phyloP scores from a whole-genome alignment of 345 rosid genomes.

The Mercurialis annua region DNA sequence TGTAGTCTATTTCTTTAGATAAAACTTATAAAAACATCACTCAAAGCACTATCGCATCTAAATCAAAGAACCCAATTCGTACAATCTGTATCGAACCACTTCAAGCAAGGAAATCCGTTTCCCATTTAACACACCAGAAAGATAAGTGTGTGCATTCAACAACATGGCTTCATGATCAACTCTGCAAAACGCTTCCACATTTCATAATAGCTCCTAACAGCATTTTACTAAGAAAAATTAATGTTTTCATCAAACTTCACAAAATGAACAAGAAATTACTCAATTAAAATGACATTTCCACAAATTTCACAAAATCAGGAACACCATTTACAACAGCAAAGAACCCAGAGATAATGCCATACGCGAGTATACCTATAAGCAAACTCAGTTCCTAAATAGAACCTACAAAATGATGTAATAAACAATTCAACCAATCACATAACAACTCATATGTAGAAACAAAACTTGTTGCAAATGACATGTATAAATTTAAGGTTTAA shows the following conservation, averaged over 20 bases:
- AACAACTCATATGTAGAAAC: neutral
- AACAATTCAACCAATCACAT: neutral
- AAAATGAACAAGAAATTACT: neutral
- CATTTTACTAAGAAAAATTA: neutral
- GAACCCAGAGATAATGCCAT: constrained; percentile 2
- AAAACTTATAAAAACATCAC: too few species aligned
- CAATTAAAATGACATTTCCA: neutral
- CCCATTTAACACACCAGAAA: too few species aligned
- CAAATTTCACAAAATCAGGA: neutral
- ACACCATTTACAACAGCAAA: neutral
- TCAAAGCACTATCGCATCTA: too few species aligned
- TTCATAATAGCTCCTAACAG: neutral
- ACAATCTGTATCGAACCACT: too few species aligned
- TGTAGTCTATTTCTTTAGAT: neutral
- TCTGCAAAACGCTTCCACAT: neutral
- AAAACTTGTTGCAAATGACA: neutral
- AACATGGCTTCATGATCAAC: neutral
- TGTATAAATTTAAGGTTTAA: too few species aligned
- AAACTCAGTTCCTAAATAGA: too few species aligned
- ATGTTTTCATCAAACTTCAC: neutral
- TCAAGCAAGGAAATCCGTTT: too few species aligned
- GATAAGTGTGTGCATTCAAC: too few species aligned
- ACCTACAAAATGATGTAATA: neutral
- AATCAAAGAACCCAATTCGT: too few species aligned
- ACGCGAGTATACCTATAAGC: neutral